Evolutionary conservation across 192 early-diverging fungal species (phyloP).

Genomic region (Globomyces pollinis-pini): DNA sequence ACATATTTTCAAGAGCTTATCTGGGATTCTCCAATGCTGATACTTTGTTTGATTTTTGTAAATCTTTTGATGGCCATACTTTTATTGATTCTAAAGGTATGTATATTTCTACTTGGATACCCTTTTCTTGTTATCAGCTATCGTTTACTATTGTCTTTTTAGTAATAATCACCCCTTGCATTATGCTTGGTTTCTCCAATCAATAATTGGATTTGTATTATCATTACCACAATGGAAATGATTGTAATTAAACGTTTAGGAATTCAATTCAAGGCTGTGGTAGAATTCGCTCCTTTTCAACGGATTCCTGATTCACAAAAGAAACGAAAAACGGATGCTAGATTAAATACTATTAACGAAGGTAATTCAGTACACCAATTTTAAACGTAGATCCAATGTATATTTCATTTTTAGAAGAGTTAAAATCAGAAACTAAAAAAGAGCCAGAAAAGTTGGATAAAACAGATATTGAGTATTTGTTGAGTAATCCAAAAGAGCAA

Average conservation of each 20-base stretch:
- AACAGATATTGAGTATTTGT: constrained; percentile 1
- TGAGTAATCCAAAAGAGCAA: constrained; percentile 22
- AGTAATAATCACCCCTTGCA: too few relatives aligned
- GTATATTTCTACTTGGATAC: too few relatives aligned
- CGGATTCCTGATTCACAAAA: constrained; percentile 50
- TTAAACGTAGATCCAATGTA: constrained; percentile 60
- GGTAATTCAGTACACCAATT: constrained; percentile 45
- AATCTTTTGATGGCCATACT: constrained; percentile 66
- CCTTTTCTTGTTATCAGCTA: too few relatives aligned
- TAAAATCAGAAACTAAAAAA: too few relatives aligned
- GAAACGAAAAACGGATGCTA: constrained; percentile 52
- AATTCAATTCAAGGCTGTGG: constrained; percentile 60
- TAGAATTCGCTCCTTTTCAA: constrained; percentile 78
- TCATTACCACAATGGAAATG: too few relatives aligned
- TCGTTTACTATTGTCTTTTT: too few relatives aligned
- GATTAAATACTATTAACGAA: constrained; percentile 69
- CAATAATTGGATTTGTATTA: too few relatives aligned
- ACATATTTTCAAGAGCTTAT: constrained; percentile 64
- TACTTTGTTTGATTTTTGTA: constrained; percentile 61
- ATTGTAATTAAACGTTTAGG: too few relatives aligned
- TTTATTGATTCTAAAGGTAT: constrained; percentile 66
- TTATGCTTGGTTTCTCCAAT: too few relatives aligned
- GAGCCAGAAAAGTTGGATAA: constrained; percentile 1
- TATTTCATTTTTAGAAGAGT: constrained; percentile 59
- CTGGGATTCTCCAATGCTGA: constrained; percentile 65